Conservation (phyloP, 2,329 filamentous ascomycete genomes). For the Pyrenophora graminea region DNA sequence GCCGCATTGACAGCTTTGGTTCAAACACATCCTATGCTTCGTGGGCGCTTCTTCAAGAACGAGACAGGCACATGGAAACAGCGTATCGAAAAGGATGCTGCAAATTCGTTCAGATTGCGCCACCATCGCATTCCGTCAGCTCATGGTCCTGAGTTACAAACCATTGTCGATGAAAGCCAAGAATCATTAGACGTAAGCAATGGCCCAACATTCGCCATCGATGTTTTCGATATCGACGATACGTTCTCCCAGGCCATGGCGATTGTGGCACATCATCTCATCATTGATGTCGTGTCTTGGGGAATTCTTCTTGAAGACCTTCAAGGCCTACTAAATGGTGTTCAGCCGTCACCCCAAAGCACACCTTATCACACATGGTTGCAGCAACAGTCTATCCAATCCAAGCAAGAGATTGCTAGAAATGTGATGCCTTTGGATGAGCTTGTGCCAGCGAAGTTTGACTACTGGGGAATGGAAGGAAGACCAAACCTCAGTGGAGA, state of each 20-base stretch:
- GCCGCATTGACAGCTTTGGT: conserved; percentile 40
- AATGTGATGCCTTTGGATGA: conserved; percentile 34
- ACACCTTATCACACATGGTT: conserved; percentile 47
- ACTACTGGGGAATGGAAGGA: conserved; percentile 48
- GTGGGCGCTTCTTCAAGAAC: conserved; percentile 43
- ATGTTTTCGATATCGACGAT: conserved; percentile 47
- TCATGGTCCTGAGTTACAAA: conserved; percentile 19
- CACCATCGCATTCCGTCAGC: conserved; percentile 22
- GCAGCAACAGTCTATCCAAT: conserved; percentile 38
- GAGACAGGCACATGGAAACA: conserved; percentile 41
- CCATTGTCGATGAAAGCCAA: conserved; percentile 38
- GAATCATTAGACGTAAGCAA: conserved; percentile 37
- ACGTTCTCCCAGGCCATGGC: conserved; percentile 41
- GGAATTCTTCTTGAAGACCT: conserved; percentile 46
- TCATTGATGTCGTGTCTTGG: conserved; percentile 48
- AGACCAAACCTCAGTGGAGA: conserved; percentile 42
- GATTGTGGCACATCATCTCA: conserved; percentile 45
- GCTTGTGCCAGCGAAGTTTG: conserved; percentile 33
- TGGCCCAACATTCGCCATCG: conserved; percentile 49
- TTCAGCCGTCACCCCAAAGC: conserved; percentile 31
- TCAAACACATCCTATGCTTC: conserved; percentile 47
- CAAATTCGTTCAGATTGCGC: conserved; percentile 32
- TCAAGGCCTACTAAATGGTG: conserved; percentile 38
- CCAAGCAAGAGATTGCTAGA: conserved; percentile 27
- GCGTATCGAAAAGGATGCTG: conserved; percentile 28